phyloP scores from a whole-genome alignment of 306 rosid species.

The Lotus japonicus region DNA sequence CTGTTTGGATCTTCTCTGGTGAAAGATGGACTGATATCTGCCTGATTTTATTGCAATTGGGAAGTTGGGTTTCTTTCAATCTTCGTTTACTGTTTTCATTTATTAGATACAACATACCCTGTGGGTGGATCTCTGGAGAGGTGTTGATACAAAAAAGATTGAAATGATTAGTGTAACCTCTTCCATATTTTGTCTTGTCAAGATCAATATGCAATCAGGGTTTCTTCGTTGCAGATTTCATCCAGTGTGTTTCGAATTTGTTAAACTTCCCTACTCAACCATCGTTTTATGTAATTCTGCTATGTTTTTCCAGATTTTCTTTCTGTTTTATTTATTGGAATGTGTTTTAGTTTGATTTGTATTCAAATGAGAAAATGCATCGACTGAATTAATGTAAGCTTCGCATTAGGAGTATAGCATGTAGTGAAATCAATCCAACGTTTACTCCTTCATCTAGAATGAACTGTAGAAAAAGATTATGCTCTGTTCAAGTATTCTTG shows the following conservation, averaged over 20 bases:
- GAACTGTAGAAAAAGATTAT: too few relatives aligned
- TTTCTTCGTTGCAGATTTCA: slow-evolving; percentile 7
- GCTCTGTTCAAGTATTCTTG: too few relatives aligned
- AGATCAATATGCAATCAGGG: not conserved
- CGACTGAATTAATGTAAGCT: not conserved
- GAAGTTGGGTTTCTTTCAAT: slow-evolving; percentile 13
- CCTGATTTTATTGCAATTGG: not conserved
- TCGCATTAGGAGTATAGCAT: not conserved
- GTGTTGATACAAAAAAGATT: slow-evolving; percentile 2
- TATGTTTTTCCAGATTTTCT: not conserved
- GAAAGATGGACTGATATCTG: not conserved
- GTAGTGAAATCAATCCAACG: too few relatives aligned
- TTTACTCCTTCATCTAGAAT: too few relatives aligned
- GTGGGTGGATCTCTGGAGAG: not conserved
- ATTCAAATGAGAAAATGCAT: not conserved
- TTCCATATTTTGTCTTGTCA: not conserved
- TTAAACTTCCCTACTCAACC: not conserved
- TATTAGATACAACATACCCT: slow-evolving; percentile 20
- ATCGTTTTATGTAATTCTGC: not conserved
- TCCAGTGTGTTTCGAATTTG: not conserved
- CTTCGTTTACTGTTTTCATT: not conserved
- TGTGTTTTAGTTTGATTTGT: slow-evolving; percentile 10
- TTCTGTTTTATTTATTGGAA: not conserved
- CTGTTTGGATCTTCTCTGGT: not conserved
- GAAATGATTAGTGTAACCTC: not conserved